Conservation (phyloP, 192 early-diverging fungal species). For the Umbelopsis isabellina region DNA sequence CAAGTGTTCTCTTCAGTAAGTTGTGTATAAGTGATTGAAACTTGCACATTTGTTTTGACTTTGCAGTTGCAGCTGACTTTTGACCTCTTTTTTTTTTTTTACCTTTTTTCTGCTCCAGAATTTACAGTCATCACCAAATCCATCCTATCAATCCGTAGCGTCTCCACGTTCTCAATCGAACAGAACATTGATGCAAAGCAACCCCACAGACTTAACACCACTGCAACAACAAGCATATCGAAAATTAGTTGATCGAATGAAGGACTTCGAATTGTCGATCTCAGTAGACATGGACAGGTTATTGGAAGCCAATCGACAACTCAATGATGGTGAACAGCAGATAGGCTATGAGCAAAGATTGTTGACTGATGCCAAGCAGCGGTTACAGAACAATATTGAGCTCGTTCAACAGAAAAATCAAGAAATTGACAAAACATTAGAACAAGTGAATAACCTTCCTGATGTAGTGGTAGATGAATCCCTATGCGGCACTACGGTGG, state of each 20-base stretch:
- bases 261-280: constrained; percentile 61
- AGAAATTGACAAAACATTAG: constrained; percentile 58
- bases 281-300: constrained; percentile 68
- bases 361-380: constrained; percentile 61
- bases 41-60: too few relatives aligned
- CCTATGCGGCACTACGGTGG: constrained; percentile 61
- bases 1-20: constrained; percentile 21
- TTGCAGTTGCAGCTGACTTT: too few relatives aligned
- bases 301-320: constrained; percentile 64
- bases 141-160: not conserved
- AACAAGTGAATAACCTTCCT: constrained; percentile 55
- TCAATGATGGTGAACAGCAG: constrained; percentile 71
- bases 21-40: not conserved
- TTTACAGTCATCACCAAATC: not conserved
- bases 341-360: constrained; percentile 63
- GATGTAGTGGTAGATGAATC: constrained; percentile 69
- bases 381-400: constrained; percentile 66
- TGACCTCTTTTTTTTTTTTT: too few relatives aligned
- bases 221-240: constrained; percentile 67
- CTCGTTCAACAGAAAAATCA: constrained; percentile 64
- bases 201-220: not conserved
- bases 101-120: not conserved
- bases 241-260: constrained; percentile 56
- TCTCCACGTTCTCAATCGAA: not conserved
- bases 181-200: too few relatives aligned